Conservation (phyloP, 164 flowering plant species). For the Chimonanthus salicifolius region DNA sequence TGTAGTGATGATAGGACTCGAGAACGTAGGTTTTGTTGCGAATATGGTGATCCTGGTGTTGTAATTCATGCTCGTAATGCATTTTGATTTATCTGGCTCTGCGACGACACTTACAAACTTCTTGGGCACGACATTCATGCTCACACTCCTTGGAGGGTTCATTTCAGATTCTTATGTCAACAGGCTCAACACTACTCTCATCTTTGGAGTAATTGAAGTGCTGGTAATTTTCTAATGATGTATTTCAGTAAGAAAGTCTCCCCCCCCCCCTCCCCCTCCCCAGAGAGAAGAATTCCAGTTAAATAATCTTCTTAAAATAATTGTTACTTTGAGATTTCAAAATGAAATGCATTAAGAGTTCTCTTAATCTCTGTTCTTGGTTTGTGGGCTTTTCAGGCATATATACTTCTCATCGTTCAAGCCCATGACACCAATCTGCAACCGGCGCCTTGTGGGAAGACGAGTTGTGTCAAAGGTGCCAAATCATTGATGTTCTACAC, state of each 20-base stretch:
- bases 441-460: slow-evolving; percentile 20
- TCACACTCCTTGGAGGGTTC: slow-evolving; percentile 53
- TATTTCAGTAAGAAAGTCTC: too few relatives aligned
- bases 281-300: too few relatives aligned
- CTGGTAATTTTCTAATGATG: slow-evolving; percentile 24
- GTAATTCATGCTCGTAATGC: slow-evolving; percentile 41
- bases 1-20: slow-evolving; percentile 37
- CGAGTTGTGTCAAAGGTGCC: slow-evolving; percentile 21
- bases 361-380: not conserved
- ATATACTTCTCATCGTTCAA: slow-evolving; percentile 33
- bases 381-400: slow-evolving; percentile 26
- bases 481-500: slow-evolving; percentile 25
- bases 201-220: slow-evolving; percentile 44
- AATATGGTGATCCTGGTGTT: slow-evolving; percentile 50
- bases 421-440: slow-evolving; percentile 20
- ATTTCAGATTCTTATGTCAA: slow-evolving; percentile 52
- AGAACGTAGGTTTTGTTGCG: slow-evolving; percentile 57
- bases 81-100: slow-evolving; percentile 34
- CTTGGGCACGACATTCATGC: slow-evolving; percentile 53
- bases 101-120: slow-evolving; percentile 63
- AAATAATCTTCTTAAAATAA: too few relatives aligned
- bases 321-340: not conserved
- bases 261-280: not conserved
- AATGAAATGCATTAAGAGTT: not conserved
- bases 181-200: slow-evolving; percentile 39